Conservation (phyloP, 495 filamentous ascomycete genomes). For the Aspergillus leporis region DNA sequence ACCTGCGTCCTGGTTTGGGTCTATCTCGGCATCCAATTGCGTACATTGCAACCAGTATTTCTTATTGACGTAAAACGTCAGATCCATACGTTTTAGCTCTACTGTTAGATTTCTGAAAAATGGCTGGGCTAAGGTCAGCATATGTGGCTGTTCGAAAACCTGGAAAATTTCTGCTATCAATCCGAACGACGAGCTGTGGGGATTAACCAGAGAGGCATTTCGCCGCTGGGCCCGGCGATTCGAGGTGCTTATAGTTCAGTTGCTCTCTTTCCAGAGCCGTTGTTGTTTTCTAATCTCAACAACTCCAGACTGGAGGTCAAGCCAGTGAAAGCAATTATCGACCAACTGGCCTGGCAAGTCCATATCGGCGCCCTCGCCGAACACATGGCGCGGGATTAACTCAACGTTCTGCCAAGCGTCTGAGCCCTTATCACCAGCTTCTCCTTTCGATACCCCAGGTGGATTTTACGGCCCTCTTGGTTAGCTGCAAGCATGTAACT, state of each 20-base stretch:
- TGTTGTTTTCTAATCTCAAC: conserved; percentile 37
- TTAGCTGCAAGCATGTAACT: conserved; percentile 35
- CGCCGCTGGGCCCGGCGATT: conserved; percentile 21
- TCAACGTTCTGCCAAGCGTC: conserved; percentile 31
- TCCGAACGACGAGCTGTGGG: conserved; percentile 27
- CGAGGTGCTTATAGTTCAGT: conserved; percentile 35
- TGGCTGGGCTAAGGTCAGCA: conserved; percentile 37
- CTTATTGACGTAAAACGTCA: conserved; percentile 47
- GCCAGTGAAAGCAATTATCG: conserved; percentile 57
- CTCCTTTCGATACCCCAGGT: conserved; percentile 37
- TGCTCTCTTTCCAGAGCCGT: conserved; percentile 37
- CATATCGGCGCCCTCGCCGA: conserved; percentile 22
- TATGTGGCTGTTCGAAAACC: conserved; percentile 33
- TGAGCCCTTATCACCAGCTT: conserved; percentile 28
- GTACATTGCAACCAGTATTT: conserved; percentile 22
- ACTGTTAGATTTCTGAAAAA: conserved; percentile 27
- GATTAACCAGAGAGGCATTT: conserved; percentile 28
- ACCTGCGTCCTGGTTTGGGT: conserved; percentile 50
- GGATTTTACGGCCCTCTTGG: conserved; percentile 34
- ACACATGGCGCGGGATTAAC: conserved; percentile 42
- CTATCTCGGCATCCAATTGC: conserved; percentile 48
- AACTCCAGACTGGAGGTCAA: conserved; percentile 41
- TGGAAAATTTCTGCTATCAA: conserved; percentile 32
- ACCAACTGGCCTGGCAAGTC: conserved; percentile 51
- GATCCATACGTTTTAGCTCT: conserved; percentile 48